Percentiles rank a stretch among this genome's conserved stretches.
These are phyloP conservation scores for Alternaria novae-zelandiae DNA, from an alignment of 2,329 filamentous ascomycete genomes.

Conservation along the genomic window DNA sequence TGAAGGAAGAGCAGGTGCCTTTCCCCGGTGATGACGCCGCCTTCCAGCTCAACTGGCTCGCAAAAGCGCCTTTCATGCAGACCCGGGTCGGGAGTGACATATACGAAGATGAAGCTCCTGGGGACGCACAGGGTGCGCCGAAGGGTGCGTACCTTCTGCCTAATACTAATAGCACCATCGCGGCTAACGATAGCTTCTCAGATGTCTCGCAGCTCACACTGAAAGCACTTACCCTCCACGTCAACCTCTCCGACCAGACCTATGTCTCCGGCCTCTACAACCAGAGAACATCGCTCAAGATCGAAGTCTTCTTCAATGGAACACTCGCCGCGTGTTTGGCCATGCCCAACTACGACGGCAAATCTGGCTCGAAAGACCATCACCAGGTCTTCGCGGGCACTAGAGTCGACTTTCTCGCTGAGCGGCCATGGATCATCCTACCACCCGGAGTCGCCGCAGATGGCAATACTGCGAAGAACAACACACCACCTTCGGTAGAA, in stretches of 20 bases:
- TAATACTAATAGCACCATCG: not conserved
- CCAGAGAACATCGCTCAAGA: conserved; percentile 49
- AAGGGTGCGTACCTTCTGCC: not conserved
- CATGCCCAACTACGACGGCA: conserved; percentile 30
- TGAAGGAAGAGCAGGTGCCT: conserved; percentile 33
- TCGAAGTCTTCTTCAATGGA: conserved; percentile 59
- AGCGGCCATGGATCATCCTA: conserved; percentile 55
- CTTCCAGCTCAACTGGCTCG: conserved; percentile 39
- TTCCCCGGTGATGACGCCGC: conserved; percentile 32
- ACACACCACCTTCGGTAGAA: not conserved
- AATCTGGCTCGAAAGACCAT: conserved; percentile 18
- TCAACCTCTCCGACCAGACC: conserved; percentile 39
- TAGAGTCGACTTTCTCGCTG: conserved; percentile 48
- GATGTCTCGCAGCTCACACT: not conserved
- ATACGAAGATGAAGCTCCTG: not conserved
- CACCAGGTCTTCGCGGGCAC: conserved; percentile 48
- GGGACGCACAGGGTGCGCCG: too few species aligned
- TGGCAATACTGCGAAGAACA: conserved; percentile 18
- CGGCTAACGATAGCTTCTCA: not conserved
- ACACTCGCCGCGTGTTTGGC: conserved; percentile 45
- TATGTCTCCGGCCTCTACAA: conserved; percentile 32
- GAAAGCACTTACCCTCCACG: conserved; percentile 38
- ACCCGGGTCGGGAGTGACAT: conserved; percentile 21
- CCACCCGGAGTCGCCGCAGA: conserved; percentile 33
- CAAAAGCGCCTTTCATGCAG: conserved; percentile 42